Conservation (phyloP, 441 rosid genomes). For the Iberis amara region DNA sequence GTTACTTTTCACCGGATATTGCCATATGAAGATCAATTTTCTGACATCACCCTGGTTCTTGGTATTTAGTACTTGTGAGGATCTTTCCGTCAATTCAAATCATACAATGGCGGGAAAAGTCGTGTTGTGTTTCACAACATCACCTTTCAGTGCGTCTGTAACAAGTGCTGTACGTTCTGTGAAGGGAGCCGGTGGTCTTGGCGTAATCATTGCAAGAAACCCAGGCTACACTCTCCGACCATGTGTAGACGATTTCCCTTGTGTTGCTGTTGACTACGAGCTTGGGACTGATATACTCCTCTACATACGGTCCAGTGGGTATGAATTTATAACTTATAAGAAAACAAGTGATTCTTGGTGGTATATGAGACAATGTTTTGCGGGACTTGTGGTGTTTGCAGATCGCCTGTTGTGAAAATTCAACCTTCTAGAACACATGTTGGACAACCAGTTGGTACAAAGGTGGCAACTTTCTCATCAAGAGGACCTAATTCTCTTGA, state of each 20-base stretch:
- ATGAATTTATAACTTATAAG: not conserved
- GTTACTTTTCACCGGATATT: not conserved
- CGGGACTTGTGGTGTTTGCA: constrained; percentile 10
- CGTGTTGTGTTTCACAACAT: not conserved
- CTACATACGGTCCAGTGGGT: not conserved
- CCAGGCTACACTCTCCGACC: not conserved
- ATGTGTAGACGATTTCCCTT: not conserved
- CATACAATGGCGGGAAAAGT: not conserved
- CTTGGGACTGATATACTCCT: not conserved
- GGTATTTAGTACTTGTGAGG: not conserved
- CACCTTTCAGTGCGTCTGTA: not conserved
- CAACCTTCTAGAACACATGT: constrained; percentile 30
- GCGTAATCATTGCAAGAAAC: not conserved
- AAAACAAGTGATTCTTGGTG: no score
- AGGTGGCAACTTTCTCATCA: constrained; percentile 38
- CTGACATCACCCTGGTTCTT: not conserved
- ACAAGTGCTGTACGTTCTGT: not conserved
- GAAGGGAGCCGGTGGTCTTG: not conserved
- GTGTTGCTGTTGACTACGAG: not conserved
- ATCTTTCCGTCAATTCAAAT: not conserved
- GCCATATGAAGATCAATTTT: not conserved
- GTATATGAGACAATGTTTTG: not conserved
- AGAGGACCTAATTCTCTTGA: constrained; percentile 39
- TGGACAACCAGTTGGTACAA: constrained; percentile 29
- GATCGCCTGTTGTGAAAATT: constrained; percentile 32